Percentiles rank a stretch among this genome's conserved stretches.
Conservation (phyloP, 2,329 filamentous ascomycete species). For the Xylaria hypoxylon region DNA sequence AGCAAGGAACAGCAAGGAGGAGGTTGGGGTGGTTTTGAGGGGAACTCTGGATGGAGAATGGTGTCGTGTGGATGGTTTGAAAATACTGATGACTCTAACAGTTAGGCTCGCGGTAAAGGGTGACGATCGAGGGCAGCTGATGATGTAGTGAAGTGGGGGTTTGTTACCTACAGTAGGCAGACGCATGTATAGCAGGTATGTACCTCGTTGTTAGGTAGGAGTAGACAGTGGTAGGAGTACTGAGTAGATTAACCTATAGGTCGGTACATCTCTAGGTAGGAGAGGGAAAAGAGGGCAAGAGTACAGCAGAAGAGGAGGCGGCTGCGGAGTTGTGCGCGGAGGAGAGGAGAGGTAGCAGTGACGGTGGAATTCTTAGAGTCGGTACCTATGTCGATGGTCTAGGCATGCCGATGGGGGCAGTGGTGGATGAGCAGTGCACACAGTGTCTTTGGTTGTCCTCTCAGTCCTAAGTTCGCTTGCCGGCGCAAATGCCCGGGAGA, state of each 20-base stretch:
- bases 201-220: constrained; percentile 32
- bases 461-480: constrained; percentile 31
- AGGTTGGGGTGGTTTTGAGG: constrained; percentile 18
- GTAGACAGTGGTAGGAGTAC: constrained; percentile 13
- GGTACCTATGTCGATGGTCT: constrained; percentile 33
- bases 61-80: constrained; percentile 34
- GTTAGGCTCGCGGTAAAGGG: constrained; percentile 38
- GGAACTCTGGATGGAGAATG: constrained; percentile 28
- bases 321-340: constrained; percentile 14
- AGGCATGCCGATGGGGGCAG: constrained; percentile 37
- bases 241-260: not conserved
- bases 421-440: constrained; percentile 36
- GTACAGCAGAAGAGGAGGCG: constrained; percentile 3
- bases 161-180: constrained; percentile 27
- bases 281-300: not conserved
- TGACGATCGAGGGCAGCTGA: constrained; percentile 34
- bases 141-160: constrained; percentile 39
- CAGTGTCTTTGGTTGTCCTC: constrained; percentile 31
- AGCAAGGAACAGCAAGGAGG: constrained; percentile 23
- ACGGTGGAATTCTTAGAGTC: constrained; percentile 34
- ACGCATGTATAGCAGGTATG: constrained; percentile 12
- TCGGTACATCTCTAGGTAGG: not conserved
- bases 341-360: constrained; percentile 24
- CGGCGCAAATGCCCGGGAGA: constrained; percentile 31
- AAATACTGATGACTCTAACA: constrained; percentile 36